Evolutionary conservation across 1,284 basidiomycete species (phyloP), one percentile per base, ranked within the genome.

Genomic region (Cryptococcus sp.): DNA sequence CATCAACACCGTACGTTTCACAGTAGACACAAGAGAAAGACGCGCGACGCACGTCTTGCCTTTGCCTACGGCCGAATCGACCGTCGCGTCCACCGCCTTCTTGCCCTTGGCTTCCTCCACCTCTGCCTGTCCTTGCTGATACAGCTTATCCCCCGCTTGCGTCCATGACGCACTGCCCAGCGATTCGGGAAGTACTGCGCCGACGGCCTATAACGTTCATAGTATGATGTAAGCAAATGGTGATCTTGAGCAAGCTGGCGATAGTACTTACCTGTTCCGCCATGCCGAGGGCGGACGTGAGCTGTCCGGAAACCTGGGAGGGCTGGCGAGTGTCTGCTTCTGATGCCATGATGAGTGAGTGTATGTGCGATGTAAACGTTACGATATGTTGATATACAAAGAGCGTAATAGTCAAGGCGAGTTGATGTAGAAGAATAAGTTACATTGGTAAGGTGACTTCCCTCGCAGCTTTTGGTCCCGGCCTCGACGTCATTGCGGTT

Each of bases 11-110:
- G n/a, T n/a, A n/a, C n/a, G n/a, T n/a, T n/a, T n/a, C n/a, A n/a
- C n/a, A n/a, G n/a, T n/a, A n/a, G n/a, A n/a, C n/a, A n/a, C n/a
- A n/a, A n/a, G n/a, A n/a, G n/a, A n/a, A n/a, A n/a, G n/a, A n/a
- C n/a, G n/a, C 10, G 13, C 5, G 3, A 74, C 76, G 56, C 42
- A 79, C 77, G 71, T 70, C 62, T 79, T 75, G 7, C 68, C 60
- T 58, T 79, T 79, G 5, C 68, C 79, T 17, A 60, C 56, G 5
- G 65, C 67, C 0, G 68, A 54, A 50, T 79, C 76, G 0, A 69
- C 61, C 0, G 65, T 66, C 2, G 74, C 72, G 16, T 78, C 77
- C 3, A 61, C 63, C 13, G 69, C 70, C 25, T 71, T 66, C 27
- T 65, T 54, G n/a, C 40, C 22, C 59, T 74, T 73, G 19, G 79